A percentile compares a stretch with the other conserved stretches of the same genome.
These are phyloP conservation scores for Phaffomyces antillensis DNA, from an alignment of 805 yeast genomes.

Conservation along the genomic window DNA sequence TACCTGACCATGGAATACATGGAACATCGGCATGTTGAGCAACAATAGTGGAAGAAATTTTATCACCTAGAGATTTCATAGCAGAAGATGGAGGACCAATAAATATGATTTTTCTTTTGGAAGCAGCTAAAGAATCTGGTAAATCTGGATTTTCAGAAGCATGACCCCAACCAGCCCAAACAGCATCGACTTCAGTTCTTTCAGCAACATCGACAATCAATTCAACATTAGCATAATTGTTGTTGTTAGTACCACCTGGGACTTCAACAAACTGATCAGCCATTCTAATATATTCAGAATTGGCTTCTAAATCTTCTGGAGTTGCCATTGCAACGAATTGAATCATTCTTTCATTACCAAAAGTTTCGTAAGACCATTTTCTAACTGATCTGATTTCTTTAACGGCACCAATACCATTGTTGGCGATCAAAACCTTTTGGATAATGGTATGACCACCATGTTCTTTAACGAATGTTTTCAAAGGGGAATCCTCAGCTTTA, in stretches of 20 bases:
- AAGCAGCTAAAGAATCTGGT: conserved; percentile 92
- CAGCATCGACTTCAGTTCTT: conserved; percentile 94
- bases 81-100: conserved; percentile 99
- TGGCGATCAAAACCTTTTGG: conserved; percentile 82
- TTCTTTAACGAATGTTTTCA: conserved; percentile 76
- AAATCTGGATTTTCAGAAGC: conserved; percentile 97
- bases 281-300: conserved; percentile 97
- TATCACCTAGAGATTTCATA: conserved; percentile 99
- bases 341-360: conserved; percentile 89
- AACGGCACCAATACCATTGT: conserved; percentile 99
- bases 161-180: conserved; percentile 99
- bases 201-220: conserved; percentile 96
- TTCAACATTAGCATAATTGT: conserved; percentile 97
- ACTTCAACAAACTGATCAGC: conserved; percentile 98
- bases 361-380: conserved; percentile 99
- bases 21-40: conserved; percentile 99
- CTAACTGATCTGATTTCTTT: conserved; percentile 95
- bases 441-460: conserved; percentile 96
- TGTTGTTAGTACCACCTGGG: conserved; percentile 98
- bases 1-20: conserved; percentile 99
- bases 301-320: conserved; percentile 96
- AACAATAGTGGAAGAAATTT: conserved; percentile 94
- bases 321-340: conserved; percentile 98
- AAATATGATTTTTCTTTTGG: conserved; percentile 82
- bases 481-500: conserved; percentile 65